phyloP scores from a whole-genome alignment of 2,329 filamentous ascomycete genomes.

The Camptophora hylomeconis region DNA sequence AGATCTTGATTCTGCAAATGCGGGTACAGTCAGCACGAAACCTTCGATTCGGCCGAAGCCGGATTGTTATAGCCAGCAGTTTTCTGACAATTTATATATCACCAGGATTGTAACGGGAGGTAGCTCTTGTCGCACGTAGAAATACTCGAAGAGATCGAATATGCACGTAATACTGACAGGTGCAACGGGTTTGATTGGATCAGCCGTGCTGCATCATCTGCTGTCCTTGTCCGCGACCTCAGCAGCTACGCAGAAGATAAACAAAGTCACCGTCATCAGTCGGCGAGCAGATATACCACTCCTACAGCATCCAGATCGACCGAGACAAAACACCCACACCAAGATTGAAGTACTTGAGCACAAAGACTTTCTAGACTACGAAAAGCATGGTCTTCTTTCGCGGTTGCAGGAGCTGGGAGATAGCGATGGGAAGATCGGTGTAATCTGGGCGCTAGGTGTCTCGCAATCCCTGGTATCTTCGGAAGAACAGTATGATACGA shows the following conservation, averaged over 20 bases:
- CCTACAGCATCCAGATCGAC: slow-evolving; percentile 37
- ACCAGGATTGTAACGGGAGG: too few species aligned
- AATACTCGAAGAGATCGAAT: too few species aligned
- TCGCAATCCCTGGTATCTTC: slow-evolving; percentile 46
- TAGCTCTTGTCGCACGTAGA: too few species aligned
- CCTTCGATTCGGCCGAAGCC: too few species aligned
- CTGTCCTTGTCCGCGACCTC: slow-evolving; percentile 29
- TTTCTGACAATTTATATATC: too few species aligned
- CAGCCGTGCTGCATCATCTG: slow-evolving; percentile 48
- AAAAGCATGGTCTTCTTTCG: slow-evolving; percentile 39
- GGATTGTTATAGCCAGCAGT: too few species aligned
- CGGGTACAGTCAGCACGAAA: too few species aligned
- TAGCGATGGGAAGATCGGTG: slow-evolving; percentile 30
- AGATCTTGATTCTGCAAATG: too few species aligned
- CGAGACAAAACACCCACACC: slow-evolving; percentile 35
- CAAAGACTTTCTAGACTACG: slow-evolving; percentile 52
- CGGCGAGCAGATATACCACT: slow-evolving; percentile 29
- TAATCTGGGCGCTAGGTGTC: slow-evolving; percentile 62
- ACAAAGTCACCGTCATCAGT: slow-evolving; percentile 55
- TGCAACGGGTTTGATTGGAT: slow-evolving; percentile 55
- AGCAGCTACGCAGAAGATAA: slow-evolving; percentile 33
- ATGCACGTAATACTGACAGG: slow-evolving; percentile 52
- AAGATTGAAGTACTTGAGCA: slow-evolving; percentile 56
- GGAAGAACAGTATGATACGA: slow-evolving; percentile 53
- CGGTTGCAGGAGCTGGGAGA: slow-evolving; percentile 47